Conservation (phyloP, 2,329 filamentous ascomycete genomes). For the Ophiosphaerella narmari region DNA sequence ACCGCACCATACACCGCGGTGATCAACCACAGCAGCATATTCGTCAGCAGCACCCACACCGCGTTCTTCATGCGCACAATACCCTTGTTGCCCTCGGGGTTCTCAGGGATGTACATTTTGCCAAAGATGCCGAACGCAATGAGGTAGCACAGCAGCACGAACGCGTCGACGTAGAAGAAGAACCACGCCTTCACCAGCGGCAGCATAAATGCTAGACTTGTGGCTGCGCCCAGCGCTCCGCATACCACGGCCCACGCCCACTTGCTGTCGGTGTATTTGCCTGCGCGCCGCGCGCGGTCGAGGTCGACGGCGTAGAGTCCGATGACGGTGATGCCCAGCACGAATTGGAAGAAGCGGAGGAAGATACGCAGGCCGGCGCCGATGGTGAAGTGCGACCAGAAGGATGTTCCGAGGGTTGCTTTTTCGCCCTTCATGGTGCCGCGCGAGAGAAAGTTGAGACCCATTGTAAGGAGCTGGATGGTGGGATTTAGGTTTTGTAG, state of each 20-base stretch:
- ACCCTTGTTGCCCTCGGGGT: slow-evolving; percentile 65
- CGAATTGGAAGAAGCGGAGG: slow-evolving; percentile 77
- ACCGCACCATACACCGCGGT: slow-evolving; percentile 60
- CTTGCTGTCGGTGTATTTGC: slow-evolving; percentile 40
- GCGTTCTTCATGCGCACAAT: slow-evolving; percentile 82
- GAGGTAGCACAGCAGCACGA: slow-evolving; percentile 78
- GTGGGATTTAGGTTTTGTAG: slow-evolving; percentile 5
- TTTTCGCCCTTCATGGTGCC: slow-evolving; percentile 39
- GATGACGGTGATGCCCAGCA: slow-evolving; percentile 75
- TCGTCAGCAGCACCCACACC: slow-evolving; percentile 80
- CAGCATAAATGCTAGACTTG: slow-evolving; percentile 63
- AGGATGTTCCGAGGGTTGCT: slow-evolving; percentile 24
- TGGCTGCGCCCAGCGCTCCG: slow-evolving; percentile 27
- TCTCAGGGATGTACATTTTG: slow-evolving; percentile 74
- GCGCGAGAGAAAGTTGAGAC: slow-evolving; percentile 35
- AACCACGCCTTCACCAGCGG: slow-evolving; percentile 58
- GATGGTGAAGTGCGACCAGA: slow-evolving; percentile 25
- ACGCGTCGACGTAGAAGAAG: slow-evolving; percentile 69
- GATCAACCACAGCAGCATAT: slow-evolving; percentile 76
- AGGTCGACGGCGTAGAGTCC: slow-evolving; percentile 65
- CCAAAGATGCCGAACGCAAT: slow-evolving; percentile 84
- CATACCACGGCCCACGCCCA: slow-evolving; percentile 62
- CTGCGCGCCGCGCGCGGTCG: slow-evolving; percentile 51
- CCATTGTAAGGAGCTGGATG: slow-evolving; percentile 27
- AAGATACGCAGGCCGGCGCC: slow-evolving; percentile 54